These are phyloP conservation scores for Styphnolobium japonicum DNA, from an alignment of 306 rosid genomes.

Conservation along the genomic window DNA sequence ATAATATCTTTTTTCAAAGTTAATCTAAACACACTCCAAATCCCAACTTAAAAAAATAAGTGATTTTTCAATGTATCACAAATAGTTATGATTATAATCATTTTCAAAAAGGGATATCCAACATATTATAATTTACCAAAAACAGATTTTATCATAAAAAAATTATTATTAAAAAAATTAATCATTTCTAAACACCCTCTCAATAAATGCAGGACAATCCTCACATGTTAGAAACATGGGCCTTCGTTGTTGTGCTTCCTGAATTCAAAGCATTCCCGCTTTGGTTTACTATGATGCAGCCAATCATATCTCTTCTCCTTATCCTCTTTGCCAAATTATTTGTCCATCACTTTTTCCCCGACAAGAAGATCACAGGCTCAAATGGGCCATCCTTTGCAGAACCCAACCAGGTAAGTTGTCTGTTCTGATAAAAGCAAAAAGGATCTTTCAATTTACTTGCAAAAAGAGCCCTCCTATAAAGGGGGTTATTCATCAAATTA, in stretches of 20 bases:
- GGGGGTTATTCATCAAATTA: neutral
- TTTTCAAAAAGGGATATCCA: no score
- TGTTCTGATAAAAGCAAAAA: slow-evolving; percentile 7
- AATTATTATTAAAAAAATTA: no score
- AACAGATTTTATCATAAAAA: no score
- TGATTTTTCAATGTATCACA: no score
- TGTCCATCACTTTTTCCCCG: neutral
- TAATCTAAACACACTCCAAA: no score
- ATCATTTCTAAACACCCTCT: no score
- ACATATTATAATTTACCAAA: no score
- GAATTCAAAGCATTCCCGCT: slow-evolving; percentile 35
- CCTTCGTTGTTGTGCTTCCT: slow-evolving; percentile 35
- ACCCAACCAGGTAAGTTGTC: slow-evolving; percentile 10
- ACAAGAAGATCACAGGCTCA: neutral
- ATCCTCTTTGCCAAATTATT: slow-evolving; percentile 34
- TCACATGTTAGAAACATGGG: slow-evolving; percentile 63
- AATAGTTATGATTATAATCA: no score
- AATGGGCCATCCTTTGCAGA: slow-evolving; percentile 20
- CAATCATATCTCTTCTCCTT: slow-evolving; percentile 24
- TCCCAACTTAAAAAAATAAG: no score
- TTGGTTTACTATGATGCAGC: slow-evolving; percentile 18
- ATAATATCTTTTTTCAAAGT: no score
- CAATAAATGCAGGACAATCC: slow-evolving; percentile 51
- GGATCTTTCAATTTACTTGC: neutral
- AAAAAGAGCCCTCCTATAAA: neutral